These are phyloP conservation scores for Colletotrichum tamarilloi DNA, from an alignment of 2,329 filamentous ascomycete species.

Conservation along the genomic window DNA sequence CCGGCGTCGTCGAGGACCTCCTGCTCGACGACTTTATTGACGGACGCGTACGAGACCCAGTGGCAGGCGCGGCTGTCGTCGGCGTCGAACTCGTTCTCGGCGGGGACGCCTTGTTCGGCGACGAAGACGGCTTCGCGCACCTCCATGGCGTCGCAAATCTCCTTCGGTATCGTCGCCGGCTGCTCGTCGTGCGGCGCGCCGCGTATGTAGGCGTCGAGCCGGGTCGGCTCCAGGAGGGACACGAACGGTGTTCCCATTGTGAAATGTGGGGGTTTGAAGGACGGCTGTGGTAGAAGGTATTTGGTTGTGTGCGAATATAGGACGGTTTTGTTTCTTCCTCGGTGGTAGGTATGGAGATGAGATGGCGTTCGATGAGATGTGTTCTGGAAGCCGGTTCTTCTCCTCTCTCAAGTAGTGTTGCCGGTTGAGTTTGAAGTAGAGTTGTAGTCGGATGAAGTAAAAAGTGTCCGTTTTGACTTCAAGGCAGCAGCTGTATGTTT, in stretches of 20 bases:
- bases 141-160: conserved; percentile 73
- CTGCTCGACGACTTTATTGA: conserved; percentile 58
- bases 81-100: conserved; percentile 80
- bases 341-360: background rate
- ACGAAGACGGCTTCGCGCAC: conserved; percentile 72
- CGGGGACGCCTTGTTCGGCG: conserved; percentile 65
- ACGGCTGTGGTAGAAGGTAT: no score
- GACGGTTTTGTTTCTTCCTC: background rate
- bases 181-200: conserved; percentile 55
- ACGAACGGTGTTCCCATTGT: conserved; percentile 64
- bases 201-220: conserved; percentile 60
- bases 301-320: background rate
- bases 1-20: conserved; percentile 57
- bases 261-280: background rate
- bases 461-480: background rate
- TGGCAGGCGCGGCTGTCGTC: conserved; percentile 86
- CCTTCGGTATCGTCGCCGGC: conserved; percentile 56
- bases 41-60: conserved; percentile 84
- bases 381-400: conserved; percentile 4
- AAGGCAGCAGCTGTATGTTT: background rate
- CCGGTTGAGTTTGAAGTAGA: background rate
- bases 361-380: background rate
- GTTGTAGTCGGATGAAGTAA: no score
- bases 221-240: conserved; percentile 58
- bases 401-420: background rate